Conservation (phyloP, 129 eudicot species). For the Arctium minus region DNA sequence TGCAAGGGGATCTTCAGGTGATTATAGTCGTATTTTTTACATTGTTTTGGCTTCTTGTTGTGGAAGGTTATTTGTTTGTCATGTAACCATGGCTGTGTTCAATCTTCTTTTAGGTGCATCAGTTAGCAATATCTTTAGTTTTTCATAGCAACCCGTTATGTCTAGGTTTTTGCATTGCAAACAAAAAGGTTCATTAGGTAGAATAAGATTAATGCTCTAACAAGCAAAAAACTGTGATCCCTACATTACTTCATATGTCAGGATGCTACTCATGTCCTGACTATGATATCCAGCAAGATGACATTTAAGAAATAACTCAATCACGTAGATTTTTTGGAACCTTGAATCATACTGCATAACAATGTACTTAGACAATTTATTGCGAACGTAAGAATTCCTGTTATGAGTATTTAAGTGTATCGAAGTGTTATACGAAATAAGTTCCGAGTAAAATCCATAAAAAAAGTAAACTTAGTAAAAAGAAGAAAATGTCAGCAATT, state of each 20-base stretch:
- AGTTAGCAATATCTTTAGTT: neutral
- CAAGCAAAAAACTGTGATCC: neutral
- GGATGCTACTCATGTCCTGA: constrained; percentile 10
- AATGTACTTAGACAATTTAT: neutral
- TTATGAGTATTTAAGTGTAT: neutral
- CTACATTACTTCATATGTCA: neutral
- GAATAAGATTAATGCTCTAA: neutral
- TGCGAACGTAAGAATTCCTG: neutral
- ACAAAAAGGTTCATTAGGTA: neutral
- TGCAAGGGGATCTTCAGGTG: constrained; percentile 99
- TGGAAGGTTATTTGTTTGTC: neutral
- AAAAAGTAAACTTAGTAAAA: neutral
- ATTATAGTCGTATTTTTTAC: constrained; percentile 1
- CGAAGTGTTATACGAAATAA: neutral
- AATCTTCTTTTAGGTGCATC: constrained; percentile 5
- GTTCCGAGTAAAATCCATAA: neutral
- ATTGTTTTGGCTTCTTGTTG: constrained; percentile 13
- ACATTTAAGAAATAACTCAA: neutral
- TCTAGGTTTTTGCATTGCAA: neutral
- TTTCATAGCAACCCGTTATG: neutral
- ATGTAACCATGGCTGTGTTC: neutral
- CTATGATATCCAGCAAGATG: constrained; percentile 1
- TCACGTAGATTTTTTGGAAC: neutral
- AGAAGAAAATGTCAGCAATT: neutral
- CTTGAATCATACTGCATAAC: constrained; percentile 9